Evolutionary conservation across 352 stramenopile genomes (phyloP).

Genomic region (Phytopythium mirpurense): DNA sequence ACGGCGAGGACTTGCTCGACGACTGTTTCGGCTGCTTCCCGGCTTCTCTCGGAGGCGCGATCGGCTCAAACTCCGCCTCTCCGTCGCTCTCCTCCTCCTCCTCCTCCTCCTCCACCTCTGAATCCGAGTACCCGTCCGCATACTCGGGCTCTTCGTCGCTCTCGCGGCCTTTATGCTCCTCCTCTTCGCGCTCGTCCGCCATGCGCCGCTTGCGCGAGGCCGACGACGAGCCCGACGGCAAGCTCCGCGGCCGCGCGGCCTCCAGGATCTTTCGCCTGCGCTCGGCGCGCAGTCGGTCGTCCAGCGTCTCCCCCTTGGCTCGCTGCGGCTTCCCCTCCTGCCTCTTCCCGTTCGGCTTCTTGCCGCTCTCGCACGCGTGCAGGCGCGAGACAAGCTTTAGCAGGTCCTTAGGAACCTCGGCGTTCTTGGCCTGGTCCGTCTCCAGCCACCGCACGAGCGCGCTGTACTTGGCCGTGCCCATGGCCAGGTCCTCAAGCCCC

Average conservation of each 20-base stretch:
- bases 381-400: constrained; percentile 23
- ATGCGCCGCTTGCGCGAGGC: constrained; percentile 17
- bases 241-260: constrained; percentile 1
- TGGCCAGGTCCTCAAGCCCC: constrained; percentile 26
- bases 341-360: constrained; percentile 14
- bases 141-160: constrained; percentile 29
- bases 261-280: constrained; percentile 16
- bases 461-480: constrained; percentile 40
- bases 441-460: constrained; percentile 52
- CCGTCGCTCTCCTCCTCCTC: constrained; percentile 26
- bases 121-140: constrained; percentile 25
- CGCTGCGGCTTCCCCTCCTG: neutral
- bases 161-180: constrained; percentile 10
- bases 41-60: constrained; percentile 11
- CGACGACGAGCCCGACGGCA: neutral
- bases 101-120: constrained; percentile 19
- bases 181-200: constrained; percentile 27
- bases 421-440: constrained; percentile 38
- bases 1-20: neutral
- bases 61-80: constrained; percentile 27
- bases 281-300: constrained; percentile 28
- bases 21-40: constrained; percentile 17
- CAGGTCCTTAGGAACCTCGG: constrained; percentile 22
- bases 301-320: constrained; percentile 29
- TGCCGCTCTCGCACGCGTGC: neutral